A percentile compares a stretch with the other conserved stretches of the same genome.
phyloP scores from a whole-genome alignment of 73 alveolate genomes.

The Paramecium caudatum region DNA sequence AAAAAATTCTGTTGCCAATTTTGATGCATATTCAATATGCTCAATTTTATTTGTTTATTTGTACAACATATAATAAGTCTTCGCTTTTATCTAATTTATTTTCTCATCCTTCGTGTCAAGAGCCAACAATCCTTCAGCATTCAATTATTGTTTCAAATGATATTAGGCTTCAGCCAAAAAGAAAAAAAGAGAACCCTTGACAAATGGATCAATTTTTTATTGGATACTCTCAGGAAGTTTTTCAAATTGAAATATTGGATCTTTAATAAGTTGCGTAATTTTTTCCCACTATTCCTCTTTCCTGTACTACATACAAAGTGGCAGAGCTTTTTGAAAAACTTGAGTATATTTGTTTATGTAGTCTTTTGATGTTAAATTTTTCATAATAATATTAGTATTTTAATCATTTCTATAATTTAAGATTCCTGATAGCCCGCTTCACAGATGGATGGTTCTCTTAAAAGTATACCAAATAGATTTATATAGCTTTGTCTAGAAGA shows the following conservation, averaged over 20 bases:
- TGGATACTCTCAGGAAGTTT: constrained; percentile 27
- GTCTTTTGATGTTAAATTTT: constrained; percentile 21
- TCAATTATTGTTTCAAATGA: constrained; percentile 30
- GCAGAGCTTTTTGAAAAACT: neutral
- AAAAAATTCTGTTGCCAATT: neutral
- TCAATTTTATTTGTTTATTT: constrained; percentile 42
- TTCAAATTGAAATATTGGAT: neutral
- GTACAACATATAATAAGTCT: constrained; percentile 38
- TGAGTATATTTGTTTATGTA: constrained; percentile 34
- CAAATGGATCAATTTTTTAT: constrained; percentile 41
- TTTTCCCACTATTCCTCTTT: constrained; percentile 5
- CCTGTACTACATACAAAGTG: constrained; percentile 19
- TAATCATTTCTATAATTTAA: constrained; percentile 6
- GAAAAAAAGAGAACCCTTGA: constrained; percentile 7
- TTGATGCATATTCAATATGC: constrained; percentile 32
- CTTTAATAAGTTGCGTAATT: neutral
- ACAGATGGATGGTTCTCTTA: constrained; percentile 13
- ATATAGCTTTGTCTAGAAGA: neutral
- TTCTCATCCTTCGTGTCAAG: constrained; percentile 23
- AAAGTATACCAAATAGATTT: neutral
- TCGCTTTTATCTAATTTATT: constrained; percentile 55
- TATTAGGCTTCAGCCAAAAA: constrained; percentile 45
- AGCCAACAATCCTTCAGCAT: neutral
- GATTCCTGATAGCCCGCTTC: constrained; percentile 48
- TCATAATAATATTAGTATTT: constrained; percentile 32